Evolutionary conservation across 2,329 filamentous ascomycete genomes (phyloP).

Genomic region (Bipolaris bicolor): DNA sequence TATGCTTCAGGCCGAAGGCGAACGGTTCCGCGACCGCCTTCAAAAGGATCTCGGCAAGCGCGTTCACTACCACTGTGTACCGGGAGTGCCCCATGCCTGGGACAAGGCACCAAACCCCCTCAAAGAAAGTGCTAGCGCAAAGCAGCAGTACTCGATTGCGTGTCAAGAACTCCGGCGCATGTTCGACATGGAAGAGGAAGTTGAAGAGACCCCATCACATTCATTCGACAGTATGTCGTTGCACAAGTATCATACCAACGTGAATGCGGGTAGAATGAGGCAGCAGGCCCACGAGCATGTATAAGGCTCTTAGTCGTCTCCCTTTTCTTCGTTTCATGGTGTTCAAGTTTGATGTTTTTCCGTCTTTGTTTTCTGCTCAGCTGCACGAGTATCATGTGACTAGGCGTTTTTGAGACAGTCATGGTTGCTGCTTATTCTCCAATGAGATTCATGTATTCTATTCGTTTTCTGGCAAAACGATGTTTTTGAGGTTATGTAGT

Average conservation of each 20-base stretch:
- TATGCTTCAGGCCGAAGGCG: constrained; percentile 68
- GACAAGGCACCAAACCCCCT: constrained; percentile 70
- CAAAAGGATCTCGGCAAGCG: constrained; percentile 59
- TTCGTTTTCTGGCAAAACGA: background rate
- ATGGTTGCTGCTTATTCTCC: background rate
- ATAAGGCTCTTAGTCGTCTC: background rate
- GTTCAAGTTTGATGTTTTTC: background rate
- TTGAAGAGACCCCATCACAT: constrained; percentile 24
- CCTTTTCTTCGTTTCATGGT: background rate
- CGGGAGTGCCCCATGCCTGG: constrained; percentile 67
- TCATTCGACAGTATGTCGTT: constrained; percentile 9
- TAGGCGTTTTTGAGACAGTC: background rate
- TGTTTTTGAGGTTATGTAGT: background rate
- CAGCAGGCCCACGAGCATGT: background rate
- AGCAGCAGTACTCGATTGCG: constrained; percentile 61
- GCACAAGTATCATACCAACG: constrained; percentile 19
- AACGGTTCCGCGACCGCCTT: constrained; percentile 67
- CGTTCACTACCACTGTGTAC: constrained; percentile 64
- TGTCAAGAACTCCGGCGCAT: constrained; percentile 59
- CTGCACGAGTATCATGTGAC: background rate
- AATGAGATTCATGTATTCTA: background rate
- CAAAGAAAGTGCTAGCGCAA: constrained; percentile 58
- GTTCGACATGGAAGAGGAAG: constrained; percentile 43
- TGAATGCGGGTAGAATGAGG: constrained; percentile 11
- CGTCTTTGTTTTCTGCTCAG: background rate